Conservation (phyloP, 495 filamentous ascomycete species). For the Penicillium atrosanguineum region DNA sequence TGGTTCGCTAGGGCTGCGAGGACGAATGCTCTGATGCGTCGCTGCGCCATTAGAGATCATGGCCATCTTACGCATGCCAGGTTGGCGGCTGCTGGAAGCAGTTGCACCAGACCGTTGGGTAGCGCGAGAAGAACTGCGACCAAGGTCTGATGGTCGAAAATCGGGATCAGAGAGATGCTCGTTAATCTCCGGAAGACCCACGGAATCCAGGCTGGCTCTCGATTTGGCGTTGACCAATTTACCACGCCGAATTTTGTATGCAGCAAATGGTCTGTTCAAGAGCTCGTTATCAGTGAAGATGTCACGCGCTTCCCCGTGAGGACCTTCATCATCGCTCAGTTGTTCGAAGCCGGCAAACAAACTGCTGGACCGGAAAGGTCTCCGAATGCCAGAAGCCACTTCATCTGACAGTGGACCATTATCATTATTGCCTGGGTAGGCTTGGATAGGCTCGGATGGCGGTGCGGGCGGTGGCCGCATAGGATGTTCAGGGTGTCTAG, state of each 20-base stretch:
- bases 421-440: slow-evolving; percentile 80
- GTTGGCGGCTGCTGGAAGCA: slow-evolving; percentile 37
- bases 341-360: slow-evolving; percentile 84
- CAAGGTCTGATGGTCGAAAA: slow-evolving; percentile 22
- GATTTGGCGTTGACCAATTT: slow-evolving; percentile 39
- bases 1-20: slow-evolving; percentile 73
- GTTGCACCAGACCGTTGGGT: slow-evolving; percentile 20
- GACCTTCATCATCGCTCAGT: slow-evolving; percentile 48
- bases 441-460: slow-evolving; percentile 51
- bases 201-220: slow-evolving; percentile 35
- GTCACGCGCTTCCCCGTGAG: slow-evolving; percentile 36
- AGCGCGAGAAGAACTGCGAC: slow-evolving; percentile 19
- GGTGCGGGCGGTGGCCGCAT: slow-evolving; percentile 21
- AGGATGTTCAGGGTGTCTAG: slow-evolving; percentile 4
- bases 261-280: slow-evolving; percentile 42
- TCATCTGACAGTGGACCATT: slow-evolving; percentile 68
- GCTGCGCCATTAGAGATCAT: slow-evolving; percentile 76
- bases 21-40: slow-evolving; percentile 61
- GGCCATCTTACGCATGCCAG: slow-evolving; percentile 60
- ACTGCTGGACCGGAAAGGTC: slow-evolving; percentile 73
- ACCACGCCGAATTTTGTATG: slow-evolving; percentile 42
- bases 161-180: slow-evolving; percentile 39
- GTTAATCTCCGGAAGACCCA: slow-evolving; percentile 38
- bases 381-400: slow-evolving; percentile 54
- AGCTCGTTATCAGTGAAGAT: slow-evolving; percentile 50